Evolutionary conservation across 2,329 filamentous ascomycete genomes (phyloP), one percentile per base, ranked within the genome.

Genomic region (Exophiala aquamarina): DNA sequence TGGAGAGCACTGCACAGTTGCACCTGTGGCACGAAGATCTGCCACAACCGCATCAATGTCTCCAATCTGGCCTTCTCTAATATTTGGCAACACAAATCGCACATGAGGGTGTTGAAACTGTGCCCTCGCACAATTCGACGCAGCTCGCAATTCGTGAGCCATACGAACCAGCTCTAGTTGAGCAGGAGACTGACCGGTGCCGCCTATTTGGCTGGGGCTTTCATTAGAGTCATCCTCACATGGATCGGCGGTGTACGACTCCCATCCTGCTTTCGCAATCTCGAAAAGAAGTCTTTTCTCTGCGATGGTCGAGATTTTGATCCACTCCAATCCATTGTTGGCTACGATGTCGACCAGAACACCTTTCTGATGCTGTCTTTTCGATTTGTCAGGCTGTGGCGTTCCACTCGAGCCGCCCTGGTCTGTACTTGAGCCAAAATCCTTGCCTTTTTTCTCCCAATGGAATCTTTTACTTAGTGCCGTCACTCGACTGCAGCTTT

Each of bases 241-340:
- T 36, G 76, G 76, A 45, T 69, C 70, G 23, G 6, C 23, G 6
- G 43, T 50, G 33, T 59, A 56, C 9, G 52, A 65, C 55, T 81
- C 77, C 76, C 81, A 85, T 9, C 84, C 83, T 48, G 82, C 75
- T 62, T 86, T 84, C 3, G 84, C 84, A 54, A 87, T 74, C 56
- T 87, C 84, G 60, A 83, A 84, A 14, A 86, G 65, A 21, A 88
- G 67, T 41, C 83, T 72, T 48, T 75, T 80, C 54, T 84, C 78
- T 1, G 80, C 83, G 18, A 84, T 69, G 3, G 82, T 83, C 4
- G 81, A 85, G 1, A 87, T 77, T 62, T 86, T 86, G 44, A 83
- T 75, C 84, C 84, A 88, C 58, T 82, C 75, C 47, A 74, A 66
- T 9, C 84, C 84, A 61, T 80, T 75, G 46, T 80, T 71, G 2